Conservation (phyloP, 2,329 filamentous ascomycete species). For the Cryoendolithus antarcticus region DNA sequence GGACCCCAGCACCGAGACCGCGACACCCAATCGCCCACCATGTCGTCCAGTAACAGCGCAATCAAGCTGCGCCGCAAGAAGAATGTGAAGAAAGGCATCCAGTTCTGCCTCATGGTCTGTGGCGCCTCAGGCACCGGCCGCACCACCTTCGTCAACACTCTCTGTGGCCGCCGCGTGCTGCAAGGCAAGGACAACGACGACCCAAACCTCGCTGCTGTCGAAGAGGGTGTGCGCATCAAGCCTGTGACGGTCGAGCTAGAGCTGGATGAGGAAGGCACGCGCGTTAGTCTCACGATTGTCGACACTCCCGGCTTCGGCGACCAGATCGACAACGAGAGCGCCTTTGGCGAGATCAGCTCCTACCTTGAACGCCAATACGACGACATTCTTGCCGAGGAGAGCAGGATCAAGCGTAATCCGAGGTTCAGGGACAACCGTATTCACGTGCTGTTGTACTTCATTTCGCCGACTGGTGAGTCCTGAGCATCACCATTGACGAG, state of each 20-base stretch:
- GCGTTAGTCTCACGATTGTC: conserved; percentile 95
- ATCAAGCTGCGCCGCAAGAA: conserved; percentile 99
- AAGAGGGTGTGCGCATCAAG: conserved; percentile 98
- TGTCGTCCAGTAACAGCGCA: conserved; percentile 21
- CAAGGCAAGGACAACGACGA: conserved; percentile 88
- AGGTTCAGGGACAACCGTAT: conserved; percentile 98
- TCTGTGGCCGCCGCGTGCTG: conserved; percentile 89
- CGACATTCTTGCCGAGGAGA: conserved; percentile 97
- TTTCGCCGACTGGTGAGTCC: conserved; percentile 76
- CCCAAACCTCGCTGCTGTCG: conserved; percentile 72
- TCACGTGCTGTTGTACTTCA: conserved; percentile 97
- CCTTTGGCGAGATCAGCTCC: conserved; percentile 94
- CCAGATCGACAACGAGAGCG: conserved; percentile 92
- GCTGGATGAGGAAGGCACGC: conserved; percentile 94
- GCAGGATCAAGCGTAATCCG: conserved; percentile 99
- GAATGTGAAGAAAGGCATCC: conserved; percentile 99
- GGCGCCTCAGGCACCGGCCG: conserved; percentile 96
- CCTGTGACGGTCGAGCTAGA: conserved; percentile 94
- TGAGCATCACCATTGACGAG: conserved; percentile 26
- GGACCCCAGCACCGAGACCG: conserved; percentile 1
- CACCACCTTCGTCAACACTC: conserved; percentile 98
- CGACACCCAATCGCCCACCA: conserved; percentile 8
- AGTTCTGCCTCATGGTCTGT: conserved; percentile 99
- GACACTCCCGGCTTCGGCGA: conserved; percentile 98
- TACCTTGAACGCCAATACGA: conserved; percentile 99